These are phyloP conservation scores for Silene conica DNA, from an alignment of 148 eudicot species.

Conservation along the genomic window DNA sequence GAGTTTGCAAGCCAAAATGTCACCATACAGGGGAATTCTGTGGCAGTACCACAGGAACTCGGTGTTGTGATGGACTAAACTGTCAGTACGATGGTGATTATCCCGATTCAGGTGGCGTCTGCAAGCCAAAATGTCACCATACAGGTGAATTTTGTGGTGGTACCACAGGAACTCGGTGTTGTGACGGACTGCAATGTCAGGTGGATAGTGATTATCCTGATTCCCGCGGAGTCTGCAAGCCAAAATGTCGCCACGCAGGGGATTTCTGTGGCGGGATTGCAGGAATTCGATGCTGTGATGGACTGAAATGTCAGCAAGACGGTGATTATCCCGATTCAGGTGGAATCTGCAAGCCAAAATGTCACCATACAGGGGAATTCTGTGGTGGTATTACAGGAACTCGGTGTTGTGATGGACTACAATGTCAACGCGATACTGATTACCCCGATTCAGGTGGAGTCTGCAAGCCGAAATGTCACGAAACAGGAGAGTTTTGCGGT, in stretches of 20 bases:
- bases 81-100: slow-evolving; percentile 1
- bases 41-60: neutral
- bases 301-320: neutral
- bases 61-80: slow-evolving; percentile 10
- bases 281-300: slow-evolving; percentile 9
- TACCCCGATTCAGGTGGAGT: neutral
- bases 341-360: slow-evolving; percentile 4
- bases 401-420: neutral
- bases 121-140: neutral
- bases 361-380: neutral
- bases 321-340: slow-evolving; percentile 4
- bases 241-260: neutral
- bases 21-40: neutral
- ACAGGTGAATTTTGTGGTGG: neutral
- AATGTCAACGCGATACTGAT: neutral
- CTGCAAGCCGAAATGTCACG: neutral
- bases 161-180: slow-evolving; percentile 3
- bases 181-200: slow-evolving; percentile 4
- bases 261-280: slow-evolving; percentile 2
- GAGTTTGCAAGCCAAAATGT: slow-evolving; percentile 7
- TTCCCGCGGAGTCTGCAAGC: slow-evolving; percentile 6
- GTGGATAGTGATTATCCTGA: slow-evolving; percentile 8
- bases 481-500: neutral
- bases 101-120: slow-evolving; percentile 9
- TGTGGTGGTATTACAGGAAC: neutral